phyloP scores from a whole-genome alignment of 345 rosid species.

The Pelargonium nanum region DNA sequence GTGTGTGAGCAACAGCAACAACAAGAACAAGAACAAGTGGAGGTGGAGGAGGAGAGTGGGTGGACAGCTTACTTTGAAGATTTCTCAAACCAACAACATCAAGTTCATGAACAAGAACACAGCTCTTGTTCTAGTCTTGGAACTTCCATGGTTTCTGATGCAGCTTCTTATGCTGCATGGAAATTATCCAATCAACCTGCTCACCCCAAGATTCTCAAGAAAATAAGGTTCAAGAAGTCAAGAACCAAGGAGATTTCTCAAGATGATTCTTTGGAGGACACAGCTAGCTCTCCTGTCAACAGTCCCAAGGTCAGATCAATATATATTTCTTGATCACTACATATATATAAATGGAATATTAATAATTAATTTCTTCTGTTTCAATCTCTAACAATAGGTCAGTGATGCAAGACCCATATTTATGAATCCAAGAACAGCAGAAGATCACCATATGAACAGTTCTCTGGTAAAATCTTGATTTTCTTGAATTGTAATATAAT shows the following conservation, averaged over 20 bases:
- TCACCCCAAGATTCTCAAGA: constrained; percentile 18
- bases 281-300: constrained; percentile 71
- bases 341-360: no score
- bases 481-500: background rate
- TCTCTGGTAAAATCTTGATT: background rate
- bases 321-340: no score
- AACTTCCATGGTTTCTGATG: constrained; percentile 58
- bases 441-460: background rate
- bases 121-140: constrained; percentile 23
- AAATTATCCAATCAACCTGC: constrained; percentile 16
- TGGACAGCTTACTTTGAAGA: constrained; percentile 70
- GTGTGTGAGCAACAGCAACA: background rate
- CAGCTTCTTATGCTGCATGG: constrained; percentile 41
- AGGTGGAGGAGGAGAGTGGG: constrained; percentile 49
- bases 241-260: constrained; percentile 34
- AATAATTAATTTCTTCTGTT: no score
- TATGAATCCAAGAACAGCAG: background rate
- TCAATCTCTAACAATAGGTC: background rate
- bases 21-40: no score
- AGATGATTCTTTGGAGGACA: constrained; percentile 73
- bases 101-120: no score
- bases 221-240: constrained; percentile 32
- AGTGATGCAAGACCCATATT: background rate
- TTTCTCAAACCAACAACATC: constrained; percentile 21
- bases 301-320: constrained; percentile 48